These are phyloP conservation scores for Umbelopsis ramanniana DNA, from an alignment of 192 early-diverging fungal species.

Conservation along the genomic window DNA sequence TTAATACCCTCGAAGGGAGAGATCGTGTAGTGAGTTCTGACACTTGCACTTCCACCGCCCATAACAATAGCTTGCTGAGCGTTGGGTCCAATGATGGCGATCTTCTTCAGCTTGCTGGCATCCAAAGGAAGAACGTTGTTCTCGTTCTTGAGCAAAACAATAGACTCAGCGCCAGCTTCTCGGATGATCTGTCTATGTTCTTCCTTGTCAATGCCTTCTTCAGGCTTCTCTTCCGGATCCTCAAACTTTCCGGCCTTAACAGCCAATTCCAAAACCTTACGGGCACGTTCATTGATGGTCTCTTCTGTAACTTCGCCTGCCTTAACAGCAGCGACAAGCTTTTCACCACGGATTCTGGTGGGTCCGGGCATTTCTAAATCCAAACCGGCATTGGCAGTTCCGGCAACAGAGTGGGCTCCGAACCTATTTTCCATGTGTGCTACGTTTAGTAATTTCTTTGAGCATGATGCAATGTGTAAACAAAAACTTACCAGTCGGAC, in stretches of 20 bases:
- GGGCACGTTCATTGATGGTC: background rate
- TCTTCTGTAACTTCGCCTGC: constrained; percentile 10
- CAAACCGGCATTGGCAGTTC: background rate
- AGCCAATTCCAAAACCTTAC: constrained; percentile 10
- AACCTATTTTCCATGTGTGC: background rate
- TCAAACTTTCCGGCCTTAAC: constrained; percentile 14
- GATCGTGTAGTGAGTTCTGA: constrained; percentile 13
- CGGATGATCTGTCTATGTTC: constrained; percentile 52
- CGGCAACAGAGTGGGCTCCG: background rate
- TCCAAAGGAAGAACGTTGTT: constrained; percentile 47
- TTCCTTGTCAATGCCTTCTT: constrained; percentile 41
- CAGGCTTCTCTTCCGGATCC: background rate
- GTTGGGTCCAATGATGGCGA: constrained; percentile 29
- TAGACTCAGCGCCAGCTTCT: constrained; percentile 50
- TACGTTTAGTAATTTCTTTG: background rate
- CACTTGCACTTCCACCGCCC: constrained; percentile 29
- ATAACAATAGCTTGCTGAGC: constrained; percentile 25
- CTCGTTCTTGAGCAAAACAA: constrained; percentile 57
- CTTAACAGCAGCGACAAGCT: constrained; percentile 1
- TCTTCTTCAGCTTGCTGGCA: constrained; percentile 12
- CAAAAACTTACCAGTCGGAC: constrained; percentile 11
- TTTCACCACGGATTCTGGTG: constrained; percentile 41
- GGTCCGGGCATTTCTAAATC: constrained; percentile 47
- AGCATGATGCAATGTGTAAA: background rate
- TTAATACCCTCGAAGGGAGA: constrained; percentile 29